Evolutionary conservation across 495 filamentous ascomycete species (phyloP), one percentile per base, ranked within the genome.

Genomic region (Annulohypoxylon stygium): DNA sequence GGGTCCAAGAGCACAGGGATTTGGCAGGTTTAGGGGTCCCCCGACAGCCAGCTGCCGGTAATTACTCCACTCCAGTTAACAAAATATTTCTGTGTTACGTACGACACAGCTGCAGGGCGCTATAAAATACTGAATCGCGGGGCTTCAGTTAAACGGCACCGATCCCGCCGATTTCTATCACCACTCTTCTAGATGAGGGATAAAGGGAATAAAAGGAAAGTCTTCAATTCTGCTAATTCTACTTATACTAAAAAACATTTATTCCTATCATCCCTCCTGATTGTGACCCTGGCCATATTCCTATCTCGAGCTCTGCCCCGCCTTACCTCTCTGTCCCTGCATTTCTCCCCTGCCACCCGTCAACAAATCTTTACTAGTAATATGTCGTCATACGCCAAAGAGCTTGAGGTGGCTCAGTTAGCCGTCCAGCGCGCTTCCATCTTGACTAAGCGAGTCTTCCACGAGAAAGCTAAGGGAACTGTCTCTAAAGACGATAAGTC

Each of bases 401-500:
- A 98, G 84, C 91, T 95, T 70, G 86, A 90, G 74, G 88, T 97
- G 59, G 95, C 96, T 69, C 90, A 94, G 80, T 90, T 98, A 23
- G 94, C 97, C 65, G 94, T 98, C 54, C 94, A 97, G 82, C 90
- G 97, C 63, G 96, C 96, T 18, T 86, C 90, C 30, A 83, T 95
- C 70, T 90, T 98, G 66, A 98, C 96, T 61, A 94, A 97, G 85
- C 90, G 89, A 70, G 95, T 98, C 81, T 98, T 97, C 88, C 90
- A 93, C 83, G 90, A 93, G 65, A 93, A 91, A 78, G 90, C 93
- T 73, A 98, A 98, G 83, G 94, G 95, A 66, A 97, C 96, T 61
- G 86, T 97, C 37, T 93, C 91, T 75, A 99, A 98, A 85, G 91
- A 92, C 79, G 97, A 99, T 84, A 91, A 90, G 72, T 98, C 97